Conservation (phyloP, 257 asterid genomes). For the Solanum paucissectum region DNA sequence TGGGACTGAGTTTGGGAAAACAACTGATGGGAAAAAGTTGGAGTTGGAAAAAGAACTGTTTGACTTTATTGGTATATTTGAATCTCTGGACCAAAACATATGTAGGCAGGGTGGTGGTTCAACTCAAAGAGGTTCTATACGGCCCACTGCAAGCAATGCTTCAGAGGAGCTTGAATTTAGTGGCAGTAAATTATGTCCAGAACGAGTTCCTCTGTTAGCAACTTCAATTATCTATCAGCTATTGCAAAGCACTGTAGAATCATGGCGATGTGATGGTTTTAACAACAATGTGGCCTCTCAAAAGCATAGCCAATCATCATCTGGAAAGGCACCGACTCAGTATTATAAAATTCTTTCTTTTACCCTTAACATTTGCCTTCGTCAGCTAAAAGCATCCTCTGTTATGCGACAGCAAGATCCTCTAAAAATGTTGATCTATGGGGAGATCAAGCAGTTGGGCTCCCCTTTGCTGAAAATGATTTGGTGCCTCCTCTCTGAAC, state of each 20-base stretch:
- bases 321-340: constrained; percentile 22
- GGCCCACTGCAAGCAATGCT: constrained; percentile 31
- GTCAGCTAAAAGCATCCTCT: constrained; percentile 39
- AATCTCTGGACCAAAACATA: constrained; percentile 31
- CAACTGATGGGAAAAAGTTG: constrained; percentile 30
- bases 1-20: constrained; percentile 49
- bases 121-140: constrained; percentile 21
- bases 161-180: constrained; percentile 30
- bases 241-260: constrained; percentile 35
- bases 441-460: constrained; percentile 62
- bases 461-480: constrained; percentile 55
- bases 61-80: constrained; percentile 46
- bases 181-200: constrained; percentile 30
- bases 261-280: constrained; percentile 17
- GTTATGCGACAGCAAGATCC: constrained; percentile 48
- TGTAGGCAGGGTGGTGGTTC: constrained; percentile 24
- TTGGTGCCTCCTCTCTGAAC: constrained; percentile 33
- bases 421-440: constrained; percentile 42
- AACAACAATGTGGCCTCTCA: constrained; percentile 29
- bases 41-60: constrained; percentile 59
- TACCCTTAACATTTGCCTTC: constrained; percentile 37
- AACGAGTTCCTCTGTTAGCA: constrained; percentile 65
- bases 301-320: constrained; percentile 45
- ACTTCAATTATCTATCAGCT: constrained; percentile 47
- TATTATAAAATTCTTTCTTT: constrained; percentile 29